Base-by-base conservation (phyloP, 1,284 basidiomycete genomes). In the Phaffia rhodozyma region DNA sequence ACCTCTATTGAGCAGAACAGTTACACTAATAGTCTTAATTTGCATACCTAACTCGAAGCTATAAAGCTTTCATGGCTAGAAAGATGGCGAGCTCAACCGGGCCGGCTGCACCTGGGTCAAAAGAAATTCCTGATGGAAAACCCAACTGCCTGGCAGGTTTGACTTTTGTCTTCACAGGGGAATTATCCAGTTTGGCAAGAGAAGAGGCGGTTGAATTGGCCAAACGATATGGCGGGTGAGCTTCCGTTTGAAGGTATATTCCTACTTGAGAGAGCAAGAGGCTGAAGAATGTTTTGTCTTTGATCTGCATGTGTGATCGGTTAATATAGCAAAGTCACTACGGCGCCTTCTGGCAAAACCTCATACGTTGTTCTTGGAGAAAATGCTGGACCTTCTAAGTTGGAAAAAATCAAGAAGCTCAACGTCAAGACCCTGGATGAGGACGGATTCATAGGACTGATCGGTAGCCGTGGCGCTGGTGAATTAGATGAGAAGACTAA, bases 151-250 rank as follows among this genome's bases (percentile, higher is more conserved):
- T 98, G 2, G 82, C 85, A 0, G 93, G 93, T 0, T 79, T 98
- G 29, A 83, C 91, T 0, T 87, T 98, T 69, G 96, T 99, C 29
- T 99, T 99, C 69, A 96, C 92, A 0, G 96, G 94, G 16, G 93
- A 98, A 71, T 77, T 98, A 55, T 83, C 82, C 55, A 88, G 86
- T 63, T 84, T 98, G 65, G 85, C 88, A 1, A 83, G 94, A 43
- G 91, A 97, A 6, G 91, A 97, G 70, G 88, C 90, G 0, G 72
- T 81, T 49, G 89, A 94, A 68, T 77, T 97, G 2, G 93, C 87
- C 0, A 97, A 97, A 75, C 87, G 92, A 5, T 93, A 86, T 72
- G 91, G 91, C 68, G 94, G 85, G 89, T 90, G 64, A 68, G 87
- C 74, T 18, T 48, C 9, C 2, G 7, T 21, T 54, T 25, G 38